Percentiles rank a stretch among this genome's conserved stretches.
phyloP scores from a whole-genome alignment of 2,329 filamentous ascomycete genomes.

The Mollisia scopiformis region DNA sequence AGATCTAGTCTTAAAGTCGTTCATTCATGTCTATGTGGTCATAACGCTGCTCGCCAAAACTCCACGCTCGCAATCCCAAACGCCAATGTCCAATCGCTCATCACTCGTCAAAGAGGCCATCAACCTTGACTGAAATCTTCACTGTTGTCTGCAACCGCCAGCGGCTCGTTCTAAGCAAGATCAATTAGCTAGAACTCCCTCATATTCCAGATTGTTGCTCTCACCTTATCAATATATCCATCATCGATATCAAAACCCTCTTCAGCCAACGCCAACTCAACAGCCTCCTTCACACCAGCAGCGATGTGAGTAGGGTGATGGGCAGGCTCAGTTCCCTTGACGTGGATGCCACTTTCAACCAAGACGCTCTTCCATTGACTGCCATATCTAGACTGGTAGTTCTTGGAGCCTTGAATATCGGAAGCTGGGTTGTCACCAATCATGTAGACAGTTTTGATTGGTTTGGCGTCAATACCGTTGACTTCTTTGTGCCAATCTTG shows the following conservation, averaged over 20 bases:
- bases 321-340: conserved; percentile 44
- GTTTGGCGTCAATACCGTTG: conserved; percentile 13
- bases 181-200: background rate
- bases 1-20: background rate
- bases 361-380: conserved; percentile 68
- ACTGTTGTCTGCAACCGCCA: background rate
- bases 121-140: background rate
- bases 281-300: conserved; percentile 65
- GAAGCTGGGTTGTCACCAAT: conserved; percentile 70
- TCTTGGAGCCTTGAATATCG: conserved; percentile 72
- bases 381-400: conserved; percentile 56
- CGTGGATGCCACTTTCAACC: conserved; percentile 69
- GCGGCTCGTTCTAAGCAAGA: background rate
- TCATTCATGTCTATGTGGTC: background rate
- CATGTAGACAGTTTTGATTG: conserved; percentile 70
- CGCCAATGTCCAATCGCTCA: background rate
- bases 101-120: background rate
- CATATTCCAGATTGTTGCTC: background rate
- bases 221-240: background rate
- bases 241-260: background rate
- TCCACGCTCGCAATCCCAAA: background rate
- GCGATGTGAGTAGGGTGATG: conserved; percentile 59
- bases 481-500: conserved; percentile 5
- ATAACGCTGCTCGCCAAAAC: background rate
- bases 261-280: conserved; percentile 50